Evolutionary conservation across 768 basidiomycete genomes (phyloP).

Genomic region (Tylopilus felleus): DNA sequence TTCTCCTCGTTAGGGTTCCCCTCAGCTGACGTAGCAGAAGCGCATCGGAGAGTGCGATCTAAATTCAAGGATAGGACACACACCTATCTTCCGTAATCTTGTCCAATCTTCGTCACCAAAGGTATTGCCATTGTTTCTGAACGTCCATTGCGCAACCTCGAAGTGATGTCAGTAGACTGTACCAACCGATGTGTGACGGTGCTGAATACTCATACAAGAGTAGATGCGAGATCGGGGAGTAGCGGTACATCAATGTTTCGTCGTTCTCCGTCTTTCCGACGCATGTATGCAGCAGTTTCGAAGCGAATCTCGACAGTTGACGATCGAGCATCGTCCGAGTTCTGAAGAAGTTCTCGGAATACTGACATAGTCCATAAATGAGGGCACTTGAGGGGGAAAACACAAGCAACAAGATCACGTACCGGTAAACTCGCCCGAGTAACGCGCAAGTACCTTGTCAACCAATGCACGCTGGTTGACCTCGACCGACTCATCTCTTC

Average conservation of each 20-base stretch:
- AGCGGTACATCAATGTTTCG: slow-evolving; percentile 8
- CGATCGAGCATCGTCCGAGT: not conserved
- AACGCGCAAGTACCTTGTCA: not conserved
- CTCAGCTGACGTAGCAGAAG: not conserved
- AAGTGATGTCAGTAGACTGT: not conserved
- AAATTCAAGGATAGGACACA: not conserved
- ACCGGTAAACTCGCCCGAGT: not conserved
- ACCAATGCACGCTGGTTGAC: not conserved
- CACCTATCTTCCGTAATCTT: not conserved
- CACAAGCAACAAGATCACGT: too few species aligned
- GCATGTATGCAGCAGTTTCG: slow-evolving; percentile 56
- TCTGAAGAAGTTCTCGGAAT: not conserved
- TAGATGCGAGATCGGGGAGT: slow-evolving; percentile 65
- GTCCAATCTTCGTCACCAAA: slow-evolving; percentile 31
- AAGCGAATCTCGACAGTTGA: not conserved
- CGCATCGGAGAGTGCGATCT: not conserved
- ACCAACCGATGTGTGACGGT: too few species aligned
- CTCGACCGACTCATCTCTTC: not conserved
- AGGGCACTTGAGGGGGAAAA: too few species aligned
- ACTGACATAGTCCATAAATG: too few species aligned
- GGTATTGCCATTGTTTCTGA: not conserved
- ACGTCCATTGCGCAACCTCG: not conserved
- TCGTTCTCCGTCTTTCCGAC: slow-evolving; percentile 18
- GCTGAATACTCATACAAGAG: slow-evolving; percentile 14
- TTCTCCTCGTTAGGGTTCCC: not conserved